Evolutionary conservation across 2,329 filamentous ascomycete genomes (phyloP), one percentile per base, ranked within the genome.

Genomic region (Rhynchosporium secalis): DNA sequence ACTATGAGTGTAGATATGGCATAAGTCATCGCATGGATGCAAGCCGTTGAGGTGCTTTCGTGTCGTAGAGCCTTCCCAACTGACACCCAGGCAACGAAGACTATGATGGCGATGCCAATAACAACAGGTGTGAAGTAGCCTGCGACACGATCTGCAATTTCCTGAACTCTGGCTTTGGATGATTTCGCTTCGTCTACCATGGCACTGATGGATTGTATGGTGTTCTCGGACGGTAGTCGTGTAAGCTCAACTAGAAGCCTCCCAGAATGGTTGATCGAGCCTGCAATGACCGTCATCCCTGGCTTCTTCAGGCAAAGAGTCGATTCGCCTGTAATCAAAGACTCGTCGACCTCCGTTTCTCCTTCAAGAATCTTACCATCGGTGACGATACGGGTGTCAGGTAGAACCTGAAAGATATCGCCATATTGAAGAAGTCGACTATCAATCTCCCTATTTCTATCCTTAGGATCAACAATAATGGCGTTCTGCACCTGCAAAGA

Each of bases 321-420:
- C 0, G 83, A 80, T 71, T 95, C 91, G 0, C 90, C 90, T 0
- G 90, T 94, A 8, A 94, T 75, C 85, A 91, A 90, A 0, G 89
- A 90, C 72, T 94, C 91, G 69, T 94, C 83, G 0, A 92, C 80
- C 62, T 91, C 89, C 0, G 84, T 87, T 0, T 76, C 77, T 0
- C 90, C 90, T 1, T 76, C 75, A 0, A 87, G 64, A 0, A 94
- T 81, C 0, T 79, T 81, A 0, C 90, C 91, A 67, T 95, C 91
- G 0, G 90, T 93, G 0, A 85, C 82, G 3, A 92, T 78, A 0
- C 71, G 72, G 0, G 77, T 75, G 26, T 92, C 83, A 0, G 89
- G 86, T 0, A 76, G 68, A 3, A 91, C 81, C 41, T 81, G 83
- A 76, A 94, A 88, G 0, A 76, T 66, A 69, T 95, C 91, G 0